phyloP scores from a whole-genome alignment of 2,329 filamentous ascomycete genomes.

The Alternaria atra region DNA sequence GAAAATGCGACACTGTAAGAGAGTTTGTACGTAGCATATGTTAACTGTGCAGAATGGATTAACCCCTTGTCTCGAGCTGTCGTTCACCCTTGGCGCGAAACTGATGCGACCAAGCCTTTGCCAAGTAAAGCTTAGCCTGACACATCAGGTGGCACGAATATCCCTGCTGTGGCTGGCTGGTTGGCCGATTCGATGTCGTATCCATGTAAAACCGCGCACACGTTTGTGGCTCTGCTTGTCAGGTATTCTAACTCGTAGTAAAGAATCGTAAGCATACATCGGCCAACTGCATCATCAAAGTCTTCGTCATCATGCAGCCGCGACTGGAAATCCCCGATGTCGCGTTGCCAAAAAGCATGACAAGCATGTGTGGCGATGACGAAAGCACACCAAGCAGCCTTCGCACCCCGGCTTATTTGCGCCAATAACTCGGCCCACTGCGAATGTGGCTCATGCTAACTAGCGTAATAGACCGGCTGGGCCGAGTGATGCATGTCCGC shows the following conservation, averaged over 20 bases:
- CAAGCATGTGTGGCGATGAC: constrained; percentile 17
- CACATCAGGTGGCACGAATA: not conserved
- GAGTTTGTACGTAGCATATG: not conserved
- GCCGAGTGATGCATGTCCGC: constrained; percentile 14
- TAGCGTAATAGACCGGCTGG: constrained; percentile 4
- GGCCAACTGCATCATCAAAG: not conserved
- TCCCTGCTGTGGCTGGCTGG: not conserved
- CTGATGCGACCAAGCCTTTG: constrained; percentile 28
- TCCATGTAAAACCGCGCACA: not conserved
- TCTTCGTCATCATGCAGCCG: not conserved
- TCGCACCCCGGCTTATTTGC: constrained; percentile 10
- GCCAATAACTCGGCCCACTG: constrained; percentile 16
- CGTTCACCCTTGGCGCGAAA: constrained; percentile 2
- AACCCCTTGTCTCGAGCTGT: not conserved
- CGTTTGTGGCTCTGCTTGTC: not conserved
- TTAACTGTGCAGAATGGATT: not conserved
- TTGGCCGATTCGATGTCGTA: constrained; percentile 1
- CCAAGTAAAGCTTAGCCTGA: constrained; percentile 32
- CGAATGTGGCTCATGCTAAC: constrained; percentile 11
- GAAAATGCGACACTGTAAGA: not conserved
- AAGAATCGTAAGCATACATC: not conserved
- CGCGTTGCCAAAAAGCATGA: constrained; percentile 1
- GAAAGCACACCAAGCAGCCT: constrained; percentile 8
- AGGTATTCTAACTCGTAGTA: not conserved
- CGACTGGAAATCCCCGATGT: not conserved